Evolutionary conservation across 768 basidiomycete genomes (phyloP), one percentile per base, ranked within the genome.

Genomic region (Sarcomyxa edulis): DNA sequence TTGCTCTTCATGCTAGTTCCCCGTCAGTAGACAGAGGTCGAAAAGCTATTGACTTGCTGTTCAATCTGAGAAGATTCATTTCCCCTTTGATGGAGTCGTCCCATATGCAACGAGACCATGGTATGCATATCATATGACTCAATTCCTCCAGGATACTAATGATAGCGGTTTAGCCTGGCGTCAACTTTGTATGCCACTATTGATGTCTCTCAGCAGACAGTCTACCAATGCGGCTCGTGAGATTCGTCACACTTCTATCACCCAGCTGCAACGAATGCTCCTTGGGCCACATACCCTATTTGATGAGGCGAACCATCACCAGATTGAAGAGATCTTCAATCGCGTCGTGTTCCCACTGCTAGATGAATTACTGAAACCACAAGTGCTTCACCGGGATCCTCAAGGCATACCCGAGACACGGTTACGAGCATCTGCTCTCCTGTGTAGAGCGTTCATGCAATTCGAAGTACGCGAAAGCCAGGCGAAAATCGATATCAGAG

Each of bases 391-490:
- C 35, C 71, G 81, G 16, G 94, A 96, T 55, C 84, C 88, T 0
- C 69, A 76, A 47, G 92, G 90, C 20, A 88, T 97, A 80, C 76
- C 84, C 3, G 95, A 98, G 63, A 94, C 90, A 6, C 76, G 95
- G 3, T 57, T 97, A 23, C 75, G 89, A 20, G 93, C 87, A 4
- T 85, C 84, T 20, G 88, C 85, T n/a, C 63, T 98, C 40, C 68
- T 96, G 23, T 96, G 93, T 73, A 96, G 96, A 65, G 78, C 81
- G 8, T 98, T 99, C 64, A 85, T 98, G 75, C 91, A 95, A 50
- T 86, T 92, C 42, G 84, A 92, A 46, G 69, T 91, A 28, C 74
- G 84, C 9, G 81, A 90, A 39, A 74, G 65, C 32, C 68, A 73
- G 45, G 64, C 61, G 8, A 66, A 72, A 29, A 66, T 72, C 11